Percentiles rank a stretch among this genome's conserved stretches.
These are phyloP conservation scores for Arthrobotrys pseudoclavata DNA, from an alignment of 2,329 filamentous ascomycete species.

Conservation along the genomic window DNA sequence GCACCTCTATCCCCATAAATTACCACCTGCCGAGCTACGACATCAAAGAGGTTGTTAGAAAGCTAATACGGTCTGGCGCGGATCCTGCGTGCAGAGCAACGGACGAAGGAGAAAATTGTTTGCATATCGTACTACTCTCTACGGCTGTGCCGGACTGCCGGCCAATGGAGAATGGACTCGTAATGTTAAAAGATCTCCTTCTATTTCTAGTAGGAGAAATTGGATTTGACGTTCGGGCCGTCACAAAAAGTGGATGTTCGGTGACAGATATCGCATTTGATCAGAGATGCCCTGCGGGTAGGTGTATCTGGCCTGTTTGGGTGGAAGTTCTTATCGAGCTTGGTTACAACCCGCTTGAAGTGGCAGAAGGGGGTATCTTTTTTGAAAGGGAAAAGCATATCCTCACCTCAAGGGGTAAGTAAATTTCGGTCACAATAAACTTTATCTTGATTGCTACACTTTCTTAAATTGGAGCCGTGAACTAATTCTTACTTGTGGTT, in stretches of 20 bases:
- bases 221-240: conserved; percentile 2
- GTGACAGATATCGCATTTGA: conserved; percentile 12
- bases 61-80: conserved; percentile 2
- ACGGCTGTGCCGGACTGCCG: too few species aligned
- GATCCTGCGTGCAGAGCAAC: not conserved
- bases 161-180: not conserved
- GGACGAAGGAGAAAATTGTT: conserved; percentile 1
- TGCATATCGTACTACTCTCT: conserved; percentile 8
- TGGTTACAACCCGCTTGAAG: conserved; percentile 9
- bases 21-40: conserved; percentile 1
- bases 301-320: conserved; percentile 32
- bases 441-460: too few species aligned
- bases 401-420: not conserved
- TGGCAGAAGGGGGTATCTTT: conserved; percentile 9
- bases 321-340: not conserved
- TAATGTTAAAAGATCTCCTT: conserved; percentile 3
- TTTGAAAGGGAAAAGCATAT: not conserved
- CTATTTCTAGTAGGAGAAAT: conserved; percentile 20
- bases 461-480: too few species aligned
- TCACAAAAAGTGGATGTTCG: not conserved
- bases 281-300: not conserved
- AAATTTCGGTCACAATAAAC: not conserved
- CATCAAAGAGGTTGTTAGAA: not conserved
- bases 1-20: not conserved
- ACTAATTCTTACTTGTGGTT: too few species aligned